phyloP scores from a whole-genome alignment of 495 filamentous ascomycete genomes.

The Tuber magnatum region DNA sequence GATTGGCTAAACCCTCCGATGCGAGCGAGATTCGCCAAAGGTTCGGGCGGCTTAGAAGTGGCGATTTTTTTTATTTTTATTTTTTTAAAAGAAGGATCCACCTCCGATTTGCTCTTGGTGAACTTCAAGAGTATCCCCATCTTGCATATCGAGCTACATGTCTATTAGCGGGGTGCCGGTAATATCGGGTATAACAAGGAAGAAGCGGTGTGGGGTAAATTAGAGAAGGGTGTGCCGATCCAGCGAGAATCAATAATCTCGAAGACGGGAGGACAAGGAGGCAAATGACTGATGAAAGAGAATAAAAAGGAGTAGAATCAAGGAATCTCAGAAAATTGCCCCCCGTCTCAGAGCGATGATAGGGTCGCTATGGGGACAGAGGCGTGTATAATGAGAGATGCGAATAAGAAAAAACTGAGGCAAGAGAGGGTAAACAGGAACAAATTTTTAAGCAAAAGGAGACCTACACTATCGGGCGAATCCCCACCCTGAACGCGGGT shows the following conservation, averaged over 20 bases:
- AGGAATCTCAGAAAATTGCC: conserved; percentile 1
- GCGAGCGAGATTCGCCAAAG: conserved; percentile 10
- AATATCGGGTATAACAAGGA: conserved; percentile 8
- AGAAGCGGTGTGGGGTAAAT: background rate
- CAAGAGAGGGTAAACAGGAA: conserved; percentile 2
- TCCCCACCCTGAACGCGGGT: conserved; percentile 80
- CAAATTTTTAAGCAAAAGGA: conserved; percentile 7
- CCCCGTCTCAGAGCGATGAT: background rate
- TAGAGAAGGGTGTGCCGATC: background rate
- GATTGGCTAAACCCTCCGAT: conserved; percentile 11
- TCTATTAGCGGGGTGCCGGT: background rate
- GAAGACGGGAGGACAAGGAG: background rate
- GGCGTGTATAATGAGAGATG: conserved; percentile 1
- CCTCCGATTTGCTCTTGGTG: conserved; percentile 97
- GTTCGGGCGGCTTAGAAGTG: conserved; percentile 11
- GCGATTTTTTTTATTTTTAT: too few relatives aligned
- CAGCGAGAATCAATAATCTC: background rate
- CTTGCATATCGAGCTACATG: conserved; percentile 83
- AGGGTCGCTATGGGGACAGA: background rate
- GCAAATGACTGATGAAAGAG: background rate
- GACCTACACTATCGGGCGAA: conserved; percentile 82
- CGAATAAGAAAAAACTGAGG: conserved; percentile 8
- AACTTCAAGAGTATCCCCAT: conserved; percentile 94
- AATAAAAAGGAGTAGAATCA: background rate
- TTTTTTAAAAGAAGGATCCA: conserved; percentile 39